Evolutionary conservation across 352 stramenopile species (phyloP), one percentile per base, ranked within the genome.

Genomic region (Phytophthora nicotianae): DNA sequence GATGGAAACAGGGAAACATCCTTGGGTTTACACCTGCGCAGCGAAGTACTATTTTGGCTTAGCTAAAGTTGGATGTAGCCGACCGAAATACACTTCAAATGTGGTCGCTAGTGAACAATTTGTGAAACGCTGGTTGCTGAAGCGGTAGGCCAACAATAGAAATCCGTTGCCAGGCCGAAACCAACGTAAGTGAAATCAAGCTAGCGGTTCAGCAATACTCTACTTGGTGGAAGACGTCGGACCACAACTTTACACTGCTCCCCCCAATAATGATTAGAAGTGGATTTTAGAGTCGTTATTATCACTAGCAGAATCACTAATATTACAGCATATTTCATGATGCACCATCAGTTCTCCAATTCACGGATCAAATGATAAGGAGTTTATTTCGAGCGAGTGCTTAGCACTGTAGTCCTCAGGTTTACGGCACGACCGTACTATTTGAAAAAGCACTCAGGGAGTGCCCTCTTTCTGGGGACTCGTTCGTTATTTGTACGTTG

Each of bases 401-500:
- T 43, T 5, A n/a, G 32, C 37, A 43, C 37, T 23, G 17, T 10
- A 41, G 27, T 33, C 27, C 27, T 5, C 27, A 33, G 8, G 11
- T 33, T 33, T 33, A 33, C 27, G 4, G n/a, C 32, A 11, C 32
- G 27, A 13, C 8, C 2, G 32, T 43, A 16, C 37, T 43, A 43
- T 14, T 43, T 10, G 37, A 43, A 43, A 43, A 23, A 43, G 37
- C 37, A 43, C 37, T 41, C 37, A 38, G 32, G 13, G 13, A 38
- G 5, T 13, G 13, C 32, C 37, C 37, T 43, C 37, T 23, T 21
- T 21, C n/a, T n/a, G 37, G 37, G 37, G 37, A 43, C 37, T 43
- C 33, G 50, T 40, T 38, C 52, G 52, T 60, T 60, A 50, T 41
- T 23, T 26, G 23, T n/a, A 32, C 20, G n/a, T 16, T 38, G 45